Evolutionary conservation across 352 stramenopile genomes (phyloP), one percentile per base, ranked within the genome.

Genomic region (Salisapilia sapeloensis): DNA sequence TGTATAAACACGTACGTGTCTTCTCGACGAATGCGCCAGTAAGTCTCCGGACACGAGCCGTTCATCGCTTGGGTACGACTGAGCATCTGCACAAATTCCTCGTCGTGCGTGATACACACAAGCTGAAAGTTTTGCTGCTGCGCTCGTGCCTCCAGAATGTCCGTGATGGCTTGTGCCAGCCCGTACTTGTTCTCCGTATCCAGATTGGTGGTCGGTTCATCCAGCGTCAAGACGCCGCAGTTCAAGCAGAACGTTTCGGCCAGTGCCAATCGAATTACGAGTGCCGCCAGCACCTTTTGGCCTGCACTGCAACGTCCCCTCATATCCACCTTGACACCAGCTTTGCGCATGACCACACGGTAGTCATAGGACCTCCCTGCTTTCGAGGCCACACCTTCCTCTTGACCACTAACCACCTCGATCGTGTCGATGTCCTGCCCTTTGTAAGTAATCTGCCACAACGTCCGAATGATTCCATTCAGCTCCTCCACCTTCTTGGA

Each of bases 401-500:
- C 78, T 51, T 96, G 74, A 17, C 91, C 92, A 12, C 82, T 97
- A 23, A 96, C 67, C 15, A 99, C 84, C 58, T 98, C 82, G 53
- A 99, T 99, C 12, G 89, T 97, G 39, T 98, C 95, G 39, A 99
- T 99, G 53, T 99, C 96, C 52, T 96, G 74, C 0, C 95, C 96
- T 42, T 96, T 96, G 77, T 99, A 99, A 2, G 94, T 99, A 21
- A 97, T 80, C 39, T 93, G 71, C 95, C 95, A 99, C 11, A 99
- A 55, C 32, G 96, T 93, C 16, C 77, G 66, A 46, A 99, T 98
- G 37, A 97, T 97, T 22, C 93, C 95, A 64, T 99, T 99, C 54
- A 99, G 99, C 43, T 99, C 93, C 27, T 81, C 78, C 32, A 99
- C 97, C 53, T 99, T 99, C 40, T 96, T 94, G 13, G 74, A 84